Percentiles rank a stretch among this genome's conserved stretches.
These are phyloP conservation scores for Corymbia calophylla DNA, from an alignment of 441 rosid species.

Conservation along the genomic window DNA sequence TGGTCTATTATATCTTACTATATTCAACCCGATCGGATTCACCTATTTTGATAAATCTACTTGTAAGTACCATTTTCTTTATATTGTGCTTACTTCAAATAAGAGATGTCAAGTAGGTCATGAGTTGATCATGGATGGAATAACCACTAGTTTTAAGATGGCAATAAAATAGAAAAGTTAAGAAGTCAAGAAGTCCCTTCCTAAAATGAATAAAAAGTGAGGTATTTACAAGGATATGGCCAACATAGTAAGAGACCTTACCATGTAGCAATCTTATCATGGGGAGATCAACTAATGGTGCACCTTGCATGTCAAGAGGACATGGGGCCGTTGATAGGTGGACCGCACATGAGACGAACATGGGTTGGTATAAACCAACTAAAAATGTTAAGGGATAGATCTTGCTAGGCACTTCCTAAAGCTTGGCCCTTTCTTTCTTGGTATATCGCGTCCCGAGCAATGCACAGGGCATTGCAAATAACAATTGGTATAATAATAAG, in stretches of 20 bases:
- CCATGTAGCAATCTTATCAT: not conserved
- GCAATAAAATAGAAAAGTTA: not conserved
- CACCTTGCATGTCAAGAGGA: not conserved
- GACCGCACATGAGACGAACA: not conserved
- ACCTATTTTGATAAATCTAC: not conserved
- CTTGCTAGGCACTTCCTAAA: not conserved
- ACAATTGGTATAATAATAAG: not conserved
- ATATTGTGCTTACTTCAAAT: not conserved
- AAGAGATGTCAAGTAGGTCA: not conserved
- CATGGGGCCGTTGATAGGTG: not conserved
- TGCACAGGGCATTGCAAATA: not conserved
- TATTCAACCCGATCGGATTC: accelerated
- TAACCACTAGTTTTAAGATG: not conserved
- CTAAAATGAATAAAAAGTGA: not conserved
- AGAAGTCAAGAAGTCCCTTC: not conserved
- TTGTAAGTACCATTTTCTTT: not conserved
- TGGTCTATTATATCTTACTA: too few species aligned
- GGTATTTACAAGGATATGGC: not conserved
- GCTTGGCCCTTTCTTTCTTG: not conserved
- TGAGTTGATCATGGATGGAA: not conserved
- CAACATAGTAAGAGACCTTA: not conserved
- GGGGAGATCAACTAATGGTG: not conserved
- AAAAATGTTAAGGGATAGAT: not conserved
- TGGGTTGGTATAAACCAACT: not conserved
- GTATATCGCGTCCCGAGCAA: not conserved